Evolutionary conservation across 345 rosid genomes (phyloP).

Genomic region (Hypericum androsaemum): DNA sequence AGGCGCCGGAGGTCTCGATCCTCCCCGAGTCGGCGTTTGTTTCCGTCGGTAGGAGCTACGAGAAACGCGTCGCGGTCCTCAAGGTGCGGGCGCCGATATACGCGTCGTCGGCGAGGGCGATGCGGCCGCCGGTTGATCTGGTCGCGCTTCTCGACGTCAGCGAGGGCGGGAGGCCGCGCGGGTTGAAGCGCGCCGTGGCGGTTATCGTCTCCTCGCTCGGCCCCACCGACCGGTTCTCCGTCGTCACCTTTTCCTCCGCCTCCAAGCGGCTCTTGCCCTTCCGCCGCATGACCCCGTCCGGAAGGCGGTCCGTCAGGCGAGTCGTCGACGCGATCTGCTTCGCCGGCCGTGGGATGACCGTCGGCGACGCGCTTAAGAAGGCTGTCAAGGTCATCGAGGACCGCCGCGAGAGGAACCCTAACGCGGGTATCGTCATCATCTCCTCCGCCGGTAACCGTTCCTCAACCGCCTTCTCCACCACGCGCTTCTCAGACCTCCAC

Average conservation of each 20-base stretch:
- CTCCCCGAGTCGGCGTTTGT: constrained; percentile 62
- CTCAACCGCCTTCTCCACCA: constrained; percentile 33
- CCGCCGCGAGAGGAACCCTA: constrained; percentile 69
- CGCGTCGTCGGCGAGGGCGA: constrained; percentile 16
- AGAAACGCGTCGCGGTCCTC: constrained; percentile 46
- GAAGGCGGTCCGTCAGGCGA: constrained; percentile 57
- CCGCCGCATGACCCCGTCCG: constrained; percentile 58
- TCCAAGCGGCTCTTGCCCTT: constrained; percentile 66
- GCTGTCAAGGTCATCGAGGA: constrained; percentile 81
- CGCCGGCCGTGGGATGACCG: constrained; percentile 48
- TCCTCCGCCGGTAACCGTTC: constrained; percentile 43
- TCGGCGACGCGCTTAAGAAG: constrained; percentile 70
- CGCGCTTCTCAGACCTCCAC: constrained; percentile 39
- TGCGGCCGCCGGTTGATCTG: constrained; percentile 59
- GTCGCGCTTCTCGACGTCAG: constrained; percentile 62
- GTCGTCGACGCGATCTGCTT: constrained; percentile 50
- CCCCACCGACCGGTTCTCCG: constrained; percentile 63
- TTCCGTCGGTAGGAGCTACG: constrained; percentile 42
- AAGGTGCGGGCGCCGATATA: constrained; percentile 53
- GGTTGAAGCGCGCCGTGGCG: constrained; percentile 57
- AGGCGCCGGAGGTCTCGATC: constrained; percentile 29
- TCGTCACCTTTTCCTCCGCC: constrained; percentile 58
- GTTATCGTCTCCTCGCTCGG: constrained; percentile 43
- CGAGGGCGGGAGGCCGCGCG: constrained; percentile 37
- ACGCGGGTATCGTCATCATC: constrained; percentile 40